Conservation (phyloP, 192 early-diverging fungal species). For the Spizellomyces punctatus region DNA sequence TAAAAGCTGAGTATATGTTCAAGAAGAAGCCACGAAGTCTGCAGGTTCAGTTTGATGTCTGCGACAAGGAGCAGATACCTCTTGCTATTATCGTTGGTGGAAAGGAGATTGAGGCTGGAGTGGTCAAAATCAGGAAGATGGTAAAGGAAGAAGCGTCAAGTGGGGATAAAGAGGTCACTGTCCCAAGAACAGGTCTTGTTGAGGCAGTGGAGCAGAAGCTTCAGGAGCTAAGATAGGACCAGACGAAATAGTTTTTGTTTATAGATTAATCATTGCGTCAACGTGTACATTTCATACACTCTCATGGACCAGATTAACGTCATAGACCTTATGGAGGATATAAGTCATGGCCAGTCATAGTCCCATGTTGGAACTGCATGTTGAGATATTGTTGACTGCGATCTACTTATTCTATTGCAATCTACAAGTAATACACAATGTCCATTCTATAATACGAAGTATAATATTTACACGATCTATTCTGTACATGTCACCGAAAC, state of each 20-base stretch:
- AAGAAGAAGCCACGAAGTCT: slow-evolving; percentile 84
- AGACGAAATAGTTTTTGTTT: too few relatives aligned
- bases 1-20: slow-evolving; percentile 89
- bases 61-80: slow-evolving; percentile 87
- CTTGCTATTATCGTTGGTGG: slow-evolving; percentile 86
- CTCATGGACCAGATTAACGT: too few relatives aligned
- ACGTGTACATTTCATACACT: too few relatives aligned
- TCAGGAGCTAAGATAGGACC: neutral
- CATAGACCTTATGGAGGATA: too few relatives aligned
- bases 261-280: too few relatives aligned
- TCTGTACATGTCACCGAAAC: neutral
- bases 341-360: too few relatives aligned
- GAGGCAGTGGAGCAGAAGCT: slow-evolving; percentile 23
- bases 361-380: too few relatives aligned
- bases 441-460: neutral
- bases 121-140: slow-evolving; percentile 79
- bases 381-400: too few relatives aligned
- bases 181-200: slow-evolving; percentile 21
- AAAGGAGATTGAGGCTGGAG: slow-evolving; percentile 75
- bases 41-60: slow-evolving; percentile 75
- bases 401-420: neutral
- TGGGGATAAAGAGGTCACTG: slow-evolving; percentile 29
- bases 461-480: neutral
- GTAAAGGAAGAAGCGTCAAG: neutral
- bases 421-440: neutral